Evolutionary conservation across 1,284 basidiomycete species (phyloP).

Genomic region (Neolentinus lepideus): DNA sequence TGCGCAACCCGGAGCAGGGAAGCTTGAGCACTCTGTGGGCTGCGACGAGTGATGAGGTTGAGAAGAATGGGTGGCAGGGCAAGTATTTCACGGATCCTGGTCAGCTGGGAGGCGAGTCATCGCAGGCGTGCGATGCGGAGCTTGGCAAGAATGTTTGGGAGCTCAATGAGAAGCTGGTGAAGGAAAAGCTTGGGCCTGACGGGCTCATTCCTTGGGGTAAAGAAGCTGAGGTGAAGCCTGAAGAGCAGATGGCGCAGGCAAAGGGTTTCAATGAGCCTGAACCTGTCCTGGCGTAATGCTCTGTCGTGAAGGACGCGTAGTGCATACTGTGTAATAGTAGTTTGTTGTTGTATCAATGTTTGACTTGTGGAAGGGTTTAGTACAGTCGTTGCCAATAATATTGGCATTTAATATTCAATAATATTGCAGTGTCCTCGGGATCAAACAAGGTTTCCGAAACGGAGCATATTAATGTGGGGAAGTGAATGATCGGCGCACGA

Average conservation of each 20-base stretch:
- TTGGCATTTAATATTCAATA: too few species aligned
- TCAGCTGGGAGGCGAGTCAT: constrained; percentile 24
- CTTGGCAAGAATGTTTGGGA: constrained; percentile 32
- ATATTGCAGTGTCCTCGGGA: too few species aligned
- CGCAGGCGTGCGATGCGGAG: constrained; percentile 26
- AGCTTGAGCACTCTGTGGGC: constrained; percentile 26
- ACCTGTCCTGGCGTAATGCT: not conserved
- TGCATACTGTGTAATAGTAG: too few species aligned
- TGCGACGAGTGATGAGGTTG: constrained; percentile 28
- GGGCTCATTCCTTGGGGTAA: constrained; percentile 21
- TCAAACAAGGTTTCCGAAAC: too few species aligned
- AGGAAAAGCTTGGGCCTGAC: constrained; percentile 24
- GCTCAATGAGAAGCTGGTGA: constrained; percentile 26
- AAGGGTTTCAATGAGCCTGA: not conserved
- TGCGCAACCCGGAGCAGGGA: constrained; percentile 29
- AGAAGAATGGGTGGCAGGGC: constrained; percentile 29
- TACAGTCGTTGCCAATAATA: too few species aligned
- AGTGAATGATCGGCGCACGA: not conserved
- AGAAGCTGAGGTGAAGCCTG: not conserved
- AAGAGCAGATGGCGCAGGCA: not conserved
- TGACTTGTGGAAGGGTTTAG: too few species aligned
- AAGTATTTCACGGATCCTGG: constrained; percentile 31
- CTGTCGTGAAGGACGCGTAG: too few species aligned
- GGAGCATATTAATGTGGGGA: too few species aligned
- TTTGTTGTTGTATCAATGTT: too few species aligned